phyloP scores from a whole-genome alignment of 2,329 filamentous ascomycete genomes.

The Orbilia oligospora region DNA sequence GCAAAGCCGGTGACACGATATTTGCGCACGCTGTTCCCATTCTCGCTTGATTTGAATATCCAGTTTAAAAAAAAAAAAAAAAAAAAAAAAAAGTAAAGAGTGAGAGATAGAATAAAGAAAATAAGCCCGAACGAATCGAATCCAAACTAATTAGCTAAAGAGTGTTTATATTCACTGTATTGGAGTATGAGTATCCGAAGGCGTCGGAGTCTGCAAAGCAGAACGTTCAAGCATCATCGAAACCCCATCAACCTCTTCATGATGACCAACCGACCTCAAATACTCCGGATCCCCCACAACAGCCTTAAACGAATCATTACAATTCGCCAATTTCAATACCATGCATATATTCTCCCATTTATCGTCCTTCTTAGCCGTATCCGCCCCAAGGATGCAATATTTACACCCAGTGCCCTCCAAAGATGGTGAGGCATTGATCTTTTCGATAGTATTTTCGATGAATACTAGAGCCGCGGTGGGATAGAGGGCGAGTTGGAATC shows the following conservation, averaged over 20 bases:
- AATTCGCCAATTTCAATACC: conserved; percentile 20
- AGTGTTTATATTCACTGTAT: too few species aligned
- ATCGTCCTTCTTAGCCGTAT: not conserved
- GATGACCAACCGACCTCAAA: too few species aligned
- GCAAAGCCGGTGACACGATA: too few species aligned
- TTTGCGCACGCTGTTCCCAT: too few species aligned
- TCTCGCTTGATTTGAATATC: too few species aligned
- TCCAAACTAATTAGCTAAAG: too few species aligned
- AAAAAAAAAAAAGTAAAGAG: too few species aligned
- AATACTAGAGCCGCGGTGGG: not conserved
- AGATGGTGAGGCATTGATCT: conserved; percentile 6
- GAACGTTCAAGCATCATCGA: not conserved
- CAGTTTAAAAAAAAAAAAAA: too few species aligned
- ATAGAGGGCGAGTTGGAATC: conserved; percentile 3
- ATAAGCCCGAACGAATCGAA: too few species aligned
- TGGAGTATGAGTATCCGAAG: too few species aligned
- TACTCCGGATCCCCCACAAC: conserved; percentile 1
- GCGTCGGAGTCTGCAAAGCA: not conserved
- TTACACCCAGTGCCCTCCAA: conserved; percentile 35
- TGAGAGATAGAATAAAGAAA: too few species aligned
- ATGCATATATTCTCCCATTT: not conserved
- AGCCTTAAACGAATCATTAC: not conserved
- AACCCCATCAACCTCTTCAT: not conserved
- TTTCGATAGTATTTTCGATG: conserved; percentile 10
- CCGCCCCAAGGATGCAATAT: conserved; percentile 14